These are phyloP conservation scores for Epichloe festucae DNA, from an alignment of 2,329 filamentous ascomycete species.

Conservation along the genomic window DNA sequence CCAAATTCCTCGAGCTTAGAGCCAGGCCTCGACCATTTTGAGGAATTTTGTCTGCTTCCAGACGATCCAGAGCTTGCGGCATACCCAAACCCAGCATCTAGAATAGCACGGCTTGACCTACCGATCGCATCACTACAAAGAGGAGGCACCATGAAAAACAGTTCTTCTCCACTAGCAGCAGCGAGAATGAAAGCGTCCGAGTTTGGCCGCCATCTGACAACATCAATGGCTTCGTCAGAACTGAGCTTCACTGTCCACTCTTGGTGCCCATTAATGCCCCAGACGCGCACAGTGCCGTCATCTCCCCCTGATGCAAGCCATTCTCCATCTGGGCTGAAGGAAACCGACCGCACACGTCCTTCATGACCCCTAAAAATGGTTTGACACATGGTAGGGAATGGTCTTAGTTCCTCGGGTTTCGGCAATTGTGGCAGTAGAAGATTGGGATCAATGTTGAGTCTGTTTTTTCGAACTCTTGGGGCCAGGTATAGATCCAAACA, in stretches of 20 bases:
- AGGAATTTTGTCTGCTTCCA: constrained; percentile 56
- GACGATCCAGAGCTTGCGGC: constrained; percentile 51
- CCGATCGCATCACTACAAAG: constrained; percentile 62
- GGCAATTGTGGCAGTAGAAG: constrained; percentile 88
- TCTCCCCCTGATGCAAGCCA: constrained; percentile 93
- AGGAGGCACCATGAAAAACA: constrained; percentile 73
- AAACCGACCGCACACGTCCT: constrained; percentile 71
- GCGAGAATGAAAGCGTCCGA: constrained; percentile 71
- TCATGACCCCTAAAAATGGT: constrained; percentile 81
- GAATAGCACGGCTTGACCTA: constrained; percentile 57
- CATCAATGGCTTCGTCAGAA: constrained; percentile 67
- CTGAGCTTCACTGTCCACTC: constrained; percentile 74
- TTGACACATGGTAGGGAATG: constrained; percentile 84
- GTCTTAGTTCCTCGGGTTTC: constrained; percentile 81
- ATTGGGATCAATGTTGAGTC: constrained; percentile 91
- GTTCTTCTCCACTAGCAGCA: constrained; percentile 69
- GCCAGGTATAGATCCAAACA: constrained; percentile 93
- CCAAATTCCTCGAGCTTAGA: constrained; percentile 61
- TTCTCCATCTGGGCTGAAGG: constrained; percentile 72
- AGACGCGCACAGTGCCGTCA: constrained; percentile 82
- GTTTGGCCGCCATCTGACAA: constrained; percentile 79
- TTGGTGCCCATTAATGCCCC: constrained; percentile 82
- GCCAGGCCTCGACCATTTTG: constrained; percentile 74
- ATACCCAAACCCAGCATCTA: constrained; percentile 89
- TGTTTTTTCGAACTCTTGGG: constrained; percentile 80